Percentiles rank a stretch among this genome's conserved stretches.
Conservation (phyloP, 768 basidiomycete genomes). For the Suillus spraguei region DNA sequence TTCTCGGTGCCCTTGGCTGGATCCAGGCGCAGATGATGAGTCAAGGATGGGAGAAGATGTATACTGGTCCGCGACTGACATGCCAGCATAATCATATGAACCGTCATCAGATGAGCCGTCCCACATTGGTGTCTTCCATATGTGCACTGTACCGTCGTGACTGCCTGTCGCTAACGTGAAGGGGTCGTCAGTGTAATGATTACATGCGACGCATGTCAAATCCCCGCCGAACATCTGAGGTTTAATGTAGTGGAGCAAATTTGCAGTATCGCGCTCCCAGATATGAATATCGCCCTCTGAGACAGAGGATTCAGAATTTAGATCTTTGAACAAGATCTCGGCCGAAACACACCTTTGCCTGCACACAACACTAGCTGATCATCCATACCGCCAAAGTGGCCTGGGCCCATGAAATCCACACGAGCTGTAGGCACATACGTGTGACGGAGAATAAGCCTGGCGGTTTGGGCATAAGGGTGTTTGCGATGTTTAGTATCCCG, state of each 20-base stretch:
- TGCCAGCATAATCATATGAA: slow-evolving; percentile 27
- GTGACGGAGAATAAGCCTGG: slow-evolving; percentile 48
- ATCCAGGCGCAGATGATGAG: neutral
- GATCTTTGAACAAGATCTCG: neutral
- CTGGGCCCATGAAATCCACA: slow-evolving; percentile 78
- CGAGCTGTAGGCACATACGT: slow-evolving; percentile 70
- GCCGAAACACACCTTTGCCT: slow-evolving; percentile 58
- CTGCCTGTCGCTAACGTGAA: slow-evolving; percentile 70
- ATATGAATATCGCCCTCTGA: slow-evolving; percentile 84
- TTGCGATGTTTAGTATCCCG: slow-evolving; percentile 48
- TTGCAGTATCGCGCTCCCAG: slow-evolving; percentile 83
- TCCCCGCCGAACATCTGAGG: slow-evolving; percentile 66
- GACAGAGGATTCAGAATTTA: neutral
- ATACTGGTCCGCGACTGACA: neutral
- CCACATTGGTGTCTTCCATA: slow-evolving; percentile 58
- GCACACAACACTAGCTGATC: slow-evolving; percentile 80
- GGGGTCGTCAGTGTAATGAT: slow-evolving; percentile 54
- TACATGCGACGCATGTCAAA: slow-evolving; percentile 82
- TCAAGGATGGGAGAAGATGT: neutral
- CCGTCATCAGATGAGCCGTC: slow-evolving; percentile 27
- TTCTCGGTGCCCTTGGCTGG: neutral
- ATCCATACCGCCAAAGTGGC: slow-evolving; percentile 80
- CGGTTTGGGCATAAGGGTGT: slow-evolving; percentile 33
- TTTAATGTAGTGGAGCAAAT: slow-evolving; percentile 69
- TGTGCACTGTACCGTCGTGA: slow-evolving; percentile 73